Base-by-base conservation (phyloP, 2,329 filamentous ascomycete species). In the Teratosphaeria zuluensis region DNA sequence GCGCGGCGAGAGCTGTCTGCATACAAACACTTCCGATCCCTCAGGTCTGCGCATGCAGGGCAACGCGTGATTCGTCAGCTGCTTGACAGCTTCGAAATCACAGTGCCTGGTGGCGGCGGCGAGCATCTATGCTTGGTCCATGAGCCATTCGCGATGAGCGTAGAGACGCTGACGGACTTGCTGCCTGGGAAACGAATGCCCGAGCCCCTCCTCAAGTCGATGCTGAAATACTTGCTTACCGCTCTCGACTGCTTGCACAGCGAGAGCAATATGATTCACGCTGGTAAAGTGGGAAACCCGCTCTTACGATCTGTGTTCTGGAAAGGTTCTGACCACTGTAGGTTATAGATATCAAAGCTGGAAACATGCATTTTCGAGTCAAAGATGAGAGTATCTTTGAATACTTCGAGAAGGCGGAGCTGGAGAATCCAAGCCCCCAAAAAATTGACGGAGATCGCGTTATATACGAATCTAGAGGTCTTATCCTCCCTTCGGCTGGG, bases 131-230 rank as follows among this genome's bases (percentile, higher is more conserved):
- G 58, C 38, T 24, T 60, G 24, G 55, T 60, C 19, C 57, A 54
- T 42, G 55, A 56, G 21, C 58, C 55, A 21, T 14, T 60, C 21
- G 19, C 55, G 12, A 52, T 57, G 35, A 35, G 51, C 30, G 38
- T 60, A 21, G 48, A 35, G 16, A 28, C 33, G 48, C 14, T 55
- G n/a, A 51, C 42, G n/a, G 24, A 51, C 51, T 32, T 14, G n/a
- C 42, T 21, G 33, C 19, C 31, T n/a, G 42, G 92, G n/a, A 33
- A 53, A 16, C 53, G 16, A 30, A 51, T 53, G 21, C 28, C 35
- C 19, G 55, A 51, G n/a, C 24, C 53, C 28, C 65, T 48, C 46
- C 61, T 67, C 4, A 68, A 66, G 51, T 53, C 54, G 2, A 42
- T 58, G 14, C 28, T 57, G 35, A 38, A 53, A 30, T 48, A 52